Percentiles rank a stretch among this genome's conserved stretches.
Evolutionary conservation across 2,329 filamentous ascomycete species (phyloP).

Genomic region (Colletotrichum sp.): DNA sequence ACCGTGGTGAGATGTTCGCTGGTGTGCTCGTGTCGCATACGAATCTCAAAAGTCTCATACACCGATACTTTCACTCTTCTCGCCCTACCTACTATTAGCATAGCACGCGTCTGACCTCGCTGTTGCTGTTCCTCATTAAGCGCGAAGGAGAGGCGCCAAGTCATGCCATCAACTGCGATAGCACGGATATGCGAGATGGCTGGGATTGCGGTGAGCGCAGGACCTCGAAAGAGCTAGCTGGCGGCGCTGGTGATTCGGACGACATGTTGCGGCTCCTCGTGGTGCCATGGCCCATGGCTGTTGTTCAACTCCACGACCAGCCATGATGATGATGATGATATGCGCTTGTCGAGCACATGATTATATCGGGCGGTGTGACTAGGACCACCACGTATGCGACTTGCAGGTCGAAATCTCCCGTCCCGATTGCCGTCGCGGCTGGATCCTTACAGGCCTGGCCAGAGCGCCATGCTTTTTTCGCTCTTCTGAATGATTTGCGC

Average conservation of each 20-base stretch:
- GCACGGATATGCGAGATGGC: conserved; percentile 1
- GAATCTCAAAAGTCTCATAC: neutral
- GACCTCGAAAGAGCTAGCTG: neutral
- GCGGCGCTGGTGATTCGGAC: neutral
- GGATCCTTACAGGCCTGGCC: neutral
- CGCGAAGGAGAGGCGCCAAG: neutral
- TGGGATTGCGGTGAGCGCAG: neutral
- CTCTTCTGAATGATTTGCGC: neutral
- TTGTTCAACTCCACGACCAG: neutral
- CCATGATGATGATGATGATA: neutral
- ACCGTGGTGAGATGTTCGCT: neutral
- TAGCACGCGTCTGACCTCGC: neutral
- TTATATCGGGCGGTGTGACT: neutral
- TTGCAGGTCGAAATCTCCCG: conserved; percentile 17
- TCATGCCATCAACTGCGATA: neutral
- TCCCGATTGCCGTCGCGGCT: conserved; percentile 1
- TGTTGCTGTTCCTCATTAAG: neutral
- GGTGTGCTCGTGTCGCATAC: neutral
- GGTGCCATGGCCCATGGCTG: neutral
- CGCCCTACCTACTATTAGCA: neutral
- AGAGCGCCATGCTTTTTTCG: neutral
- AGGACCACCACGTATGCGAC: neutral
- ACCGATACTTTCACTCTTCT: neutral
- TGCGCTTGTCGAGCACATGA: conserved; percentile 13
- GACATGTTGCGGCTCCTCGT: neutral